These are phyloP conservation scores for Apophysomyces trapeziformis DNA, from an alignment of 371 early-diverging fungal species.

Conservation along the genomic window DNA sequence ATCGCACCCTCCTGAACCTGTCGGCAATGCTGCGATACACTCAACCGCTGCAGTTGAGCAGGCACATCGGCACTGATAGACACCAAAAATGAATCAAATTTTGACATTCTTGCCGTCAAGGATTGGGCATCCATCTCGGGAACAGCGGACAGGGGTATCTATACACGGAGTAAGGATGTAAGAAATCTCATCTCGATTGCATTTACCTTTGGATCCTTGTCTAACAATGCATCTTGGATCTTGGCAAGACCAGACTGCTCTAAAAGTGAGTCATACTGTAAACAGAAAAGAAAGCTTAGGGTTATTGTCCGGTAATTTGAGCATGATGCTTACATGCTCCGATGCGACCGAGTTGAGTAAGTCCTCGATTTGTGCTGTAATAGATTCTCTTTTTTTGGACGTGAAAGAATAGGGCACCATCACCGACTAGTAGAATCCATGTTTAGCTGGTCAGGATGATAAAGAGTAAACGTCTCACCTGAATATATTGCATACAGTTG, in stretches of 20 bases:
- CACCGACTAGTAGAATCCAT: constrained; percentile 20
- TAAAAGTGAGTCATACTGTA: constrained; percentile 38
- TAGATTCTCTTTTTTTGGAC: constrained; percentile 31
- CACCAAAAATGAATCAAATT: constrained; percentile 71
- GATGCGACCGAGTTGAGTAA: constrained; percentile 36
- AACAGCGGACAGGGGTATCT: constrained; percentile 66
- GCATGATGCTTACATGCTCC: constrained; percentile 43
- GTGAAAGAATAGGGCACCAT: constrained; percentile 43
- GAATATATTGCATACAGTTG: constrained; percentile 75
- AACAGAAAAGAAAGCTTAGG: background rate
- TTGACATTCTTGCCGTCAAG: constrained; percentile 58
- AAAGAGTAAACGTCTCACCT: constrained; percentile 43
- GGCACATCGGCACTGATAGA: constrained; percentile 53
- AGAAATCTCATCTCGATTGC: background rate
- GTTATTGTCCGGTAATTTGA: background rate
- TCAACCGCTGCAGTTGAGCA: constrained; percentile 50
- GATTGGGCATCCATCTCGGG: constrained; percentile 61
- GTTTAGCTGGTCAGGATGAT: background rate
- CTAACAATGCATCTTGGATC: constrained; percentile 37
- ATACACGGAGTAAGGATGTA: background rate
- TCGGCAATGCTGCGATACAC: constrained; percentile 45
- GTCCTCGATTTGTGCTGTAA: constrained; percentile 32
- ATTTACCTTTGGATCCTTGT: constrained; percentile 43
- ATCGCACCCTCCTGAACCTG: constrained; percentile 50
- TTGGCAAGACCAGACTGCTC: constrained; percentile 52